Base-by-base conservation (phyloP, 1,284 basidiomycete genomes). In the Puccinia horiana region DNA sequence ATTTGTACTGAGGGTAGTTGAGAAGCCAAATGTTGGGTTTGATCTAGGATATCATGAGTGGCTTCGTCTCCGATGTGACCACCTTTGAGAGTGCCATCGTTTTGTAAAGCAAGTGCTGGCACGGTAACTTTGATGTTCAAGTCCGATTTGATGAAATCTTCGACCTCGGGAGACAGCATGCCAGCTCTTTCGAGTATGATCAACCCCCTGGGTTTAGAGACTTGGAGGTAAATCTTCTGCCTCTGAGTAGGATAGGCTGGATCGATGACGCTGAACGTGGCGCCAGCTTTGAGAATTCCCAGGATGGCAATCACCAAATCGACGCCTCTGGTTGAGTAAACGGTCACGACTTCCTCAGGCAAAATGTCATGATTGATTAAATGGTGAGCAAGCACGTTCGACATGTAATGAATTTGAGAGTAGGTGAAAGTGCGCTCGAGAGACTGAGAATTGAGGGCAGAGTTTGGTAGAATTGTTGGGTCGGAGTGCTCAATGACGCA, bases 221-320 rank as follows among this genome's bases (percentile, higher is more conserved):
- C 97, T 83, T 93, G 91, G 65, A 99, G 91, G 87, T 99, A 99
- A 85, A 97, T 92, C n/a, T 92, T 95, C 88, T 99, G 97, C 56
- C 97, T 90, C 12, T 93, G 92, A 1, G 96, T 91, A 5, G 97
- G 97, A 87, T 99, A 99, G 0, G 96, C 96, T 54, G 97, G 97
- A 88, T 99, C 96, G 83, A 99, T 98, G 83, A 99, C 97, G 54
- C 94, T 96, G 89, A 99, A 99, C 1, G 95, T 96, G 9, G 94
- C 96, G 37, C 97, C 97, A 1, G 94, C 95, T 88, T 99, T 99
- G 85, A 99, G 90, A 49, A 97, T 92, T 74, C 94, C 97, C 91
- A 99, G 93, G 6, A 99, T 95, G 26, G 96, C 96, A 6, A 99
- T 93, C 9, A 98, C 94, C 74, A 99, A 92, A 87, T 99, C 96